Percentiles rank a stretch among this genome's conserved stretches.
Conservation (phyloP, 768 basidiomycete species). For the Artomyces pyxidatus region DNA sequence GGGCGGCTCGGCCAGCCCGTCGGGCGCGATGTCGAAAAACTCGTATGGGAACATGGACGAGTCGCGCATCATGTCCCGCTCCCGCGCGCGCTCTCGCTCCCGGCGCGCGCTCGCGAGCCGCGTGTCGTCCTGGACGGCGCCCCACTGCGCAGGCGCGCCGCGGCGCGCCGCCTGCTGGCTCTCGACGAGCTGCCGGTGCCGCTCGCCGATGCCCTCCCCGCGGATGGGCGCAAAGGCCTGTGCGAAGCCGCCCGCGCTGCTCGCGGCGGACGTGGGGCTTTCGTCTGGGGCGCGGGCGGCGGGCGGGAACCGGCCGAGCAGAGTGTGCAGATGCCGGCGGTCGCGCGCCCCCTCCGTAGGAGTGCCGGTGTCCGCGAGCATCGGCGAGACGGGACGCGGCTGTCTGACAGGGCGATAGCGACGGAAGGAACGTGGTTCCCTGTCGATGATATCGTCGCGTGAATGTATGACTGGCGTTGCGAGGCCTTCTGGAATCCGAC, state of each 20-base stretch:
- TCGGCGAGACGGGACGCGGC: neutral
- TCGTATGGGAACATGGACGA: too few species aligned
- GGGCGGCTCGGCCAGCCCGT: neutral
- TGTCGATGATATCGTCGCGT: too few species aligned
- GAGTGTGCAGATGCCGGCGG: neutral
- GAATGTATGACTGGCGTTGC: too few species aligned
- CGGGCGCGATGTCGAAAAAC: too few species aligned
- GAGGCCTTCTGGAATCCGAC: too few species aligned
- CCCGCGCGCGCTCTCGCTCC: too few species aligned
- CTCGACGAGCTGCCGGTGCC: conserved; percentile 25
- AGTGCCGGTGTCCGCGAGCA: neutral
- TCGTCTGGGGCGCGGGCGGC: neutral
- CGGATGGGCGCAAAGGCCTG: conserved; percentile 28
- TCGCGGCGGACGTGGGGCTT: neutral
- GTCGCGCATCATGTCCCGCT: too few species aligned
- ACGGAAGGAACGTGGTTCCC: too few species aligned
- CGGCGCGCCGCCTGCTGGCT: conserved; percentile 13
- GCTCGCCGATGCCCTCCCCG: conserved; percentile 22
- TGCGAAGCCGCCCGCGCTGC: conserved; percentile 21
- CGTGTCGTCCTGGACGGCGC: conserved; percentile 11
- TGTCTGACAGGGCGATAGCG: too few species aligned
- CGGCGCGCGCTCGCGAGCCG: neutral
- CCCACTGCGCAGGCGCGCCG: conserved; percentile 15
- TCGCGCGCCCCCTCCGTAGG: neutral
- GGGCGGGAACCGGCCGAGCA: neutral